Evolutionary conservation across 345 rosid genomes (phyloP).

Genomic region (Aquilaria malaccensis): DNA sequence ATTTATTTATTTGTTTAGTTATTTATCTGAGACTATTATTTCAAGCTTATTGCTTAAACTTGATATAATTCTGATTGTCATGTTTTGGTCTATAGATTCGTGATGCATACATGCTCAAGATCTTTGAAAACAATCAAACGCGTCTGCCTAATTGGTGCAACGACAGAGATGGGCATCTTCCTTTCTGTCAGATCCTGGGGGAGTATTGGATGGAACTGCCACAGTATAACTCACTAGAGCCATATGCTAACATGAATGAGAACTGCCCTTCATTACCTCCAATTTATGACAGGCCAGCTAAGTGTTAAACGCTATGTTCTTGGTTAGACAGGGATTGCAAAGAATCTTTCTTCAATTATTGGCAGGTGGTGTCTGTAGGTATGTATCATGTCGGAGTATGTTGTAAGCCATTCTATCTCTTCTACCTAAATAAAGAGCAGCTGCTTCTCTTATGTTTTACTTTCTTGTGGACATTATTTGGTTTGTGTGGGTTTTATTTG

Average conservation of each 20-base stretch:
- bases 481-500: no score
- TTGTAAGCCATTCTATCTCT: no score
- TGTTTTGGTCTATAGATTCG: constrained; percentile 43
- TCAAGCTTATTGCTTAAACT: neutral
- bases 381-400: no score
- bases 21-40: neutral
- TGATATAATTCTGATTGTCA: neutral
- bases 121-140: constrained; percentile 65
- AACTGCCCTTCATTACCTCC: constrained; percentile 95
- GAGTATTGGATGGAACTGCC: constrained; percentile 90
- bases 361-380: no score
- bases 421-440: no score
- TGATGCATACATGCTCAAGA: constrained; percentile 81
- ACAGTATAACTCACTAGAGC: constrained; percentile 60
- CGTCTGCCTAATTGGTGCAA: constrained; percentile 81
- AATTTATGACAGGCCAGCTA: constrained; percentile 56
- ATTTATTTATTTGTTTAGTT: no score
- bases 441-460: no score
- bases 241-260: constrained; percentile 88
- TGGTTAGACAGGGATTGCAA: no score
- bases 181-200: constrained; percentile 86
- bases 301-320: constrained; percentile 32
- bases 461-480: no score
- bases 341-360: no score
- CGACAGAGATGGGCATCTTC: constrained; percentile 38